Conservation (phyloP, 352 stramenopile genomes). For the Hyaloperonospora arabidopsidis region DNA sequence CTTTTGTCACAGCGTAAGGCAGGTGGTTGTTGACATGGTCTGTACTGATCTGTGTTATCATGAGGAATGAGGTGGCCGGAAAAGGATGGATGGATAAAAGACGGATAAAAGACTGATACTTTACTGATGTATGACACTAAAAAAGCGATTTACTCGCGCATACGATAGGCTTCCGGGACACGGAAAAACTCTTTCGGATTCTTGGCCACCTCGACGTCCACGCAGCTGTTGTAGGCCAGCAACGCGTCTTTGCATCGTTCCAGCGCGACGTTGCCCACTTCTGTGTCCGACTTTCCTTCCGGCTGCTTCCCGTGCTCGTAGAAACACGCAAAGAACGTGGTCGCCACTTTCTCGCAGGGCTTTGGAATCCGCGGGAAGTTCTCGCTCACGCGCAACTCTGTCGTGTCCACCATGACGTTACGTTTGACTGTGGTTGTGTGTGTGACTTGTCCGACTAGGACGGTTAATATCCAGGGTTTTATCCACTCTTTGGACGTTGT, state of each 20-base stretch:
- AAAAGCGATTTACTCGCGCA: constrained; percentile 31
- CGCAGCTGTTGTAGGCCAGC: constrained; percentile 67
- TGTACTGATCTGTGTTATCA: no score
- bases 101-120: not conserved
- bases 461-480: no score
- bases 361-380: constrained; percentile 74
- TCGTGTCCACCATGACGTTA: constrained; percentile 25
- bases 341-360: constrained; percentile 56
- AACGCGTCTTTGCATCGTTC: constrained; percentile 43
- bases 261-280: constrained; percentile 63
- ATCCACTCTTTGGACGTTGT: no score
- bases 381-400: constrained; percentile 50
- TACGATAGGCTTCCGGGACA: constrained; percentile 72
- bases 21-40: no score
- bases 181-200: constrained; percentile 72
- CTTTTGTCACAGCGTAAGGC: no score
- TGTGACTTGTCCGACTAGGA: not conserved
- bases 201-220: constrained; percentile 46
- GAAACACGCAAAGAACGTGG: constrained; percentile 76
- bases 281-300: constrained; percentile 39
- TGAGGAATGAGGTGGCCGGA: constrained; percentile 6
- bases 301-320: constrained; percentile 76
- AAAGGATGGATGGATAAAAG: not conserved
- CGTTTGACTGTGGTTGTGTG: not conserved
- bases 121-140: constrained; percentile 10